Conservation (phyloP, 2,329 filamentous ascomycete genomes). For the Lecanicillium sp. region DNA sequence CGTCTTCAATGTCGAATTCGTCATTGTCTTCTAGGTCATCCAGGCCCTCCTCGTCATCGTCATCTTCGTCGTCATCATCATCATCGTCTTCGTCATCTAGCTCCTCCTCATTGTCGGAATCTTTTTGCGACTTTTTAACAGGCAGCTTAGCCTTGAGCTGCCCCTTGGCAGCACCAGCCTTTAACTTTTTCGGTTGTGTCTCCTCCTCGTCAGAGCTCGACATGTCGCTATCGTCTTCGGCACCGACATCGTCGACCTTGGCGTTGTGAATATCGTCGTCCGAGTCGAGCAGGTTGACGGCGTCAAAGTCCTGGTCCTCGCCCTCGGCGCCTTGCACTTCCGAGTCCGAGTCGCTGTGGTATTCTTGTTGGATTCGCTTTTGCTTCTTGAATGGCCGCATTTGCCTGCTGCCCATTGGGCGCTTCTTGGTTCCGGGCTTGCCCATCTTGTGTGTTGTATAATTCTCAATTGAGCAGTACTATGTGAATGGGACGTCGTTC, state of each 20-base stretch:
- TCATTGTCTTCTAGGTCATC: slow-evolving; percentile 21
- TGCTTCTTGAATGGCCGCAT: slow-evolving; percentile 44
- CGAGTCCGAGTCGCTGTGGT: slow-evolving; percentile 46
- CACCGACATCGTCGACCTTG: slow-evolving; percentile 39
- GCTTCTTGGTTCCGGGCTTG: slow-evolving; percentile 24
- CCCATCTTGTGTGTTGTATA: slow-evolving; percentile 20
- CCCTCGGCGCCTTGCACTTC: slow-evolving; percentile 34
- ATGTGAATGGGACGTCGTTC: not conserved
- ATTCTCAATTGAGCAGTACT: no score
- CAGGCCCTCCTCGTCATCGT: slow-evolving; percentile 31
- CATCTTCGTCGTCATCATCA: slow-evolving; percentile 17
- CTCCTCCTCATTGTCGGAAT: slow-evolving; percentile 24
- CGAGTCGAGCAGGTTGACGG: slow-evolving; percentile 48
- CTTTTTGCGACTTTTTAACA: slow-evolving; percentile 22
- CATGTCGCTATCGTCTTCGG: slow-evolving; percentile 26
- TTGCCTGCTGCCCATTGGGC: slow-evolving; percentile 20
- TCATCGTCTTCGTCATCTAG: slow-evolving; percentile 19
- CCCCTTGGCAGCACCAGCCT: slow-evolving; percentile 16
- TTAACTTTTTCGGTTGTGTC: slow-evolving; percentile 19
- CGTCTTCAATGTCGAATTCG: slow-evolving; percentile 19
- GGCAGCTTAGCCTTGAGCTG: slow-evolving; percentile 19
- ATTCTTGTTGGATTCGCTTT: slow-evolving; percentile 38
- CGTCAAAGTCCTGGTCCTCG: slow-evolving; percentile 35
- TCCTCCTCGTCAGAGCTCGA: slow-evolving; percentile 30
- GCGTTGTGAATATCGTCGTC: slow-evolving; percentile 51